These are phyloP conservation scores for Aspergillus oerlinghausenensis DNA, from an alignment of 2,329 filamentous ascomycete genomes.

Conservation along the genomic window DNA sequence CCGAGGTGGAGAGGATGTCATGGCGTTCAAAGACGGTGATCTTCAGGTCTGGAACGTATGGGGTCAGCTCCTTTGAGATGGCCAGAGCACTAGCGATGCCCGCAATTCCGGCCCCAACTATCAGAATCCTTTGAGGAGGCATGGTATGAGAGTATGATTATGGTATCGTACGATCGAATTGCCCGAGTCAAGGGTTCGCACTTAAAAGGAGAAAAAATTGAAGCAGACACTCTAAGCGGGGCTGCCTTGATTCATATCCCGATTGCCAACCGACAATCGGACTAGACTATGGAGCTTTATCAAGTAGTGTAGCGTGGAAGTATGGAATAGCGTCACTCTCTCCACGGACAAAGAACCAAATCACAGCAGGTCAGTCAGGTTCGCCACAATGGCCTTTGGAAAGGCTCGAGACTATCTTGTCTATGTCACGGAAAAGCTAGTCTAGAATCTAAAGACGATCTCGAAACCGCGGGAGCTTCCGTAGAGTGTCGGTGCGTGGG, in stretches of 20 bases:
- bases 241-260: not conserved
- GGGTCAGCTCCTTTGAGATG: constrained; percentile 29
- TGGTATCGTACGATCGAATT: not conserved
- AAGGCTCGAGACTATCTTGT: not conserved
- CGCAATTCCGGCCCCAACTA: constrained; percentile 33
- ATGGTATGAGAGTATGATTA: not conserved
- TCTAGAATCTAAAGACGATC: not conserved
- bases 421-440: not conserved
- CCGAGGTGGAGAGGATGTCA: constrained; percentile 38
- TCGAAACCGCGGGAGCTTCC: not conserved
- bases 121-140: constrained; percentile 23
- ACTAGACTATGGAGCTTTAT: not conserved
- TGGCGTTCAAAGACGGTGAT: constrained; percentile 40
- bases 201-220: not conserved
- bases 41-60: constrained; percentile 28
- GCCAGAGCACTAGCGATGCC: constrained; percentile 32
- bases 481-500: not conserved
- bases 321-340: not conserved
- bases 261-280: not conserved
- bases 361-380: not conserved
- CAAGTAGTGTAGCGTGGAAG: no score
- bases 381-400: not conserved
- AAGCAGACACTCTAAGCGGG: not conserved
- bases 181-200: not conserved
- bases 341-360: not conserved